Evolutionary conservation across 768 basidiomycete species (phyloP).

Genomic region (Omphalotus guepiniiformis): DNA sequence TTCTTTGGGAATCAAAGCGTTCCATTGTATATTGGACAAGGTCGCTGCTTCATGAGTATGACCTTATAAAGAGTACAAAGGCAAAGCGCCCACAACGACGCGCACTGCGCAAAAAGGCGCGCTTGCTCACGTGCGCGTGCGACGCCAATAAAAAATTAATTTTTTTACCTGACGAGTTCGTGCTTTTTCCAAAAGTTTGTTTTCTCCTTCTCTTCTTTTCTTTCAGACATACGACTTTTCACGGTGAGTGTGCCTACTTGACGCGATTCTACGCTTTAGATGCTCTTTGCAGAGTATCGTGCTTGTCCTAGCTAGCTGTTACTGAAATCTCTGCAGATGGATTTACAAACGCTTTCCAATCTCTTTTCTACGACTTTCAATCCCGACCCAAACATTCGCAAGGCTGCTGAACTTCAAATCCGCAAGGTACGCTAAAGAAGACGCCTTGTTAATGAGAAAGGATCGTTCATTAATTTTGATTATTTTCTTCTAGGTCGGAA

Average conservation of each 20-base stretch:
- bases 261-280: not conserved
- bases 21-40: too few relatives aligned
- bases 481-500: slow-evolving; percentile 44
- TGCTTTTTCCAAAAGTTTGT: too few relatives aligned
- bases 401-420: slow-evolving; percentile 82
- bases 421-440: slow-evolving; percentile 53
- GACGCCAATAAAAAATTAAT: not conserved
- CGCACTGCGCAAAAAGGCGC: too few relatives aligned
- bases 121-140: not conserved
- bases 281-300: not conserved
- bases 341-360: slow-evolving; percentile 68
- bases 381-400: slow-evolving; percentile 83
- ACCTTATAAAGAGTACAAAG: too few relatives aligned
- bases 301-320: not conserved
- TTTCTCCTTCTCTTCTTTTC: not conserved
- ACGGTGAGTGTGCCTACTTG: not conserved
- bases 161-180: not conserved
- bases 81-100: too few relatives aligned
- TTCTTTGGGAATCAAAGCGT: too few relatives aligned
- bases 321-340: slow-evolving; percentile 43
- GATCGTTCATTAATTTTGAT: not conserved
- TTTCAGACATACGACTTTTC: not conserved
- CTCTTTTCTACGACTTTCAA: slow-evolving; percentile 80
- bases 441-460: not conserved
- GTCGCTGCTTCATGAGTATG: too few relatives aligned